These are phyloP conservation scores for Cyanodermella asteris DNA, from an alignment of 2,329 filamentous ascomycete species.

Conservation along the genomic window DNA sequence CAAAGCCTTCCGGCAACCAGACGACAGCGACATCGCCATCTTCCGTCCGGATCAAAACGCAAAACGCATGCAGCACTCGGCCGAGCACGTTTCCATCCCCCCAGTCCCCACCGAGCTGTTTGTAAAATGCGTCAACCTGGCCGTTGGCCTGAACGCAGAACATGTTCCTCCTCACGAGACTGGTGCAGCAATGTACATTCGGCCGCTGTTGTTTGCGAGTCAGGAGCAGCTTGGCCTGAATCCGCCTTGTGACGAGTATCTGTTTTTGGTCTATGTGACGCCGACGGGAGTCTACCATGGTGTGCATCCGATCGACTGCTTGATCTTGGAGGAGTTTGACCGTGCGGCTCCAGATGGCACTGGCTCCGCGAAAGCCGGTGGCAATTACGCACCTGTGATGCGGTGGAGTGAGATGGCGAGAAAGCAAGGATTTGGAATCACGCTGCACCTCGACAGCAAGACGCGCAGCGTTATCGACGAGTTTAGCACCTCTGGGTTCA, in stretches of 20 bases:
- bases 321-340: slow-evolving; percentile 86
- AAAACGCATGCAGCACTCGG: slow-evolving; percentile 61
- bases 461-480: slow-evolving; percentile 75
- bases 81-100: slow-evolving; percentile 64
- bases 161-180: slow-evolving; percentile 79
- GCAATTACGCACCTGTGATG: slow-evolving; percentile 86
- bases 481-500: slow-evolving; percentile 86
- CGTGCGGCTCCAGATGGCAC: slow-evolving; percentile 80
- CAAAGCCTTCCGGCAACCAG: slow-evolving; percentile 72
- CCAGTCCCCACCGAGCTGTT: slow-evolving; percentile 58
- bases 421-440: slow-evolving; percentile 71
- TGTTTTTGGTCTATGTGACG: slow-evolving; percentile 71
- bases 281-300: slow-evolving; percentile 92
- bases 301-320: slow-evolving; percentile 59
- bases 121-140: slow-evolving; percentile 51
- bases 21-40: slow-evolving; percentile 49
- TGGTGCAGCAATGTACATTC: slow-evolving; percentile 79
- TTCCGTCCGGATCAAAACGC: slow-evolving; percentile 82
- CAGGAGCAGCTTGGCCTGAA: slow-evolving; percentile 69
- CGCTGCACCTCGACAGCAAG: slow-evolving; percentile 73
- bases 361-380: slow-evolving; percentile 80
- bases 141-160: slow-evolving; percentile 71
- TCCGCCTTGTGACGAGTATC: slow-evolving; percentile 82
- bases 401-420: slow-evolving; percentile 67
- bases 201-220: slow-evolving; percentile 71